Conservation (phyloP, 495 filamentous ascomycete species). For the Penicillium pancosmium region DNA sequence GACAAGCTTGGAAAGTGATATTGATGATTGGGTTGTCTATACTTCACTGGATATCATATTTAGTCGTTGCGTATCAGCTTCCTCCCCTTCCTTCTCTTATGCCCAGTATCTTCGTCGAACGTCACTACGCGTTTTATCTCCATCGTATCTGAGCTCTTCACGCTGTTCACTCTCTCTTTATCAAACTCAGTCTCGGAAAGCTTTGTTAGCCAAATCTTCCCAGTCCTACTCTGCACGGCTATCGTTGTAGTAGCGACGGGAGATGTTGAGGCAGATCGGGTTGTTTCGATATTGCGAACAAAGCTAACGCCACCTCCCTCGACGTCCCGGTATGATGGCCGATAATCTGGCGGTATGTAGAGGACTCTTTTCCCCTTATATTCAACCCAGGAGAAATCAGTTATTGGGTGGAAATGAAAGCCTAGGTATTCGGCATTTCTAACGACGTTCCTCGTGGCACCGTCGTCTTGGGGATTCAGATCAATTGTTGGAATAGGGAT, state of each 20-base stretch:
- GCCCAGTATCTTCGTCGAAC: too few species aligned
- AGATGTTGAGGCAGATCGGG: background rate
- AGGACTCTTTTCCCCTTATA: background rate
- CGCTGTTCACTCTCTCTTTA: too few species aligned
- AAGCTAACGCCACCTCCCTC: too few species aligned
- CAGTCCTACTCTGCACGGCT: background rate
- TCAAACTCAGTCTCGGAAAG: background rate
- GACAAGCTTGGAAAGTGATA: too few species aligned
- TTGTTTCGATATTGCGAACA: background rate
- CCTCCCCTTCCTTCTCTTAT: too few species aligned
- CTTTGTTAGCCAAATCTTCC: background rate
- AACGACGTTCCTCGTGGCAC: background rate
- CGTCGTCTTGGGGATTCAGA: too few species aligned
- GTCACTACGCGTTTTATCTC: too few species aligned
- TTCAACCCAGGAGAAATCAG: background rate
- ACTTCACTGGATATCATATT: too few species aligned
- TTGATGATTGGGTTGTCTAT: too few species aligned
- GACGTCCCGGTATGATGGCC: background rate
- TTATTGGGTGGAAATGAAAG: background rate
- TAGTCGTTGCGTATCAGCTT: too few species aligned
- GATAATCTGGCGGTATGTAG: background rate
- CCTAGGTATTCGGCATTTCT: background rate
- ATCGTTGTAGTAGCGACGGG: background rate
- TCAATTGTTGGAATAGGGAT: background rate
- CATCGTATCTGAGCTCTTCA: too few species aligned